Evolutionary conservation across 192 early-diverging fungal genomes (phyloP), one percentile per base, ranked within the genome.

Genomic region (Powellomyces hirtus): DNA sequence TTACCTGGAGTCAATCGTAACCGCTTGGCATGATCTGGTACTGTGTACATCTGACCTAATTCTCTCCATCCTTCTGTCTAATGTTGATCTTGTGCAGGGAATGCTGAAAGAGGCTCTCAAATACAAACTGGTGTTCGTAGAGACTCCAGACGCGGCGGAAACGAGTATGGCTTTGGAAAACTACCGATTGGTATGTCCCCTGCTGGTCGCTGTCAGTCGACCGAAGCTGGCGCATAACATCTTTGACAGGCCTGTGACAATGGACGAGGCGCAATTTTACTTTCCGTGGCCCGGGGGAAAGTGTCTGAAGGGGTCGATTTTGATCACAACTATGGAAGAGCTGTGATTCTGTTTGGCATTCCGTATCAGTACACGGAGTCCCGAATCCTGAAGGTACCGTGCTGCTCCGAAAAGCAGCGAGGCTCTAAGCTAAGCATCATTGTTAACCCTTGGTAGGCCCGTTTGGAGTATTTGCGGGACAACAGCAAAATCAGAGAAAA

Each of bases 241-340:
- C 26, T 26, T 56, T 5, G 11, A 14, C 59, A 89, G 75, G 92
- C 92, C 16, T 99, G 98, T 75, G 91, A 97, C 74, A 99, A 98
- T 79, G 98, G 98, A 2, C 90, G 98, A 29, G 98, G 98, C 2
- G 98, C 98, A 0, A 92, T 99, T 38, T 77, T 99, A 31, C 75
- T 99, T 10, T 96, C 95, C 69, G 98, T 99, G 29, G 98, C 98
- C 18, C 90, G 98, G 35, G 98, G 98, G 11, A 99, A 99, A 75
- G 96, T 99, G 20, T 97, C 94, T 24, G 98, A 98, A 79, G 98
- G 98, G 38, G 97, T 99, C 68, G 98, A 99, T 88, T 99, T 99
- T 71, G 98, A 99, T 76, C 96, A 99, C 77, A 91, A 99, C 72
- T 99, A 98, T 76, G 98, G 98, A 24, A 89, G 98, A 18, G 96